Conservation (phyloP, 2,329 filamentous ascomycete genomes). For the Beauveria sp. region DNA sequence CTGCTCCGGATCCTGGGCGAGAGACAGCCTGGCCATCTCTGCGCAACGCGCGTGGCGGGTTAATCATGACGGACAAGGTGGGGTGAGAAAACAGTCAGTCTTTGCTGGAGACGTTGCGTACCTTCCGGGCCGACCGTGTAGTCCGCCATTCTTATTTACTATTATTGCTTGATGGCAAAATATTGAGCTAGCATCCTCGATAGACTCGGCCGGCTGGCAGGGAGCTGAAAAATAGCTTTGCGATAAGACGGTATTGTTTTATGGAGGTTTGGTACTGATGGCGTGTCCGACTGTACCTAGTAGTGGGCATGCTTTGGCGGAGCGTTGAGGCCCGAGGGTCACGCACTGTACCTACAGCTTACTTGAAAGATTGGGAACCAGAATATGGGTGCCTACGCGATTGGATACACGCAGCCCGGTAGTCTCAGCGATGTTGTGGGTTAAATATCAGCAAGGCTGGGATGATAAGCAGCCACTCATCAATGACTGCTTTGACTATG, state of each 20-base stretch:
- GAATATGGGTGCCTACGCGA: neutral
- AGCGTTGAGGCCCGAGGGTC: neutral
- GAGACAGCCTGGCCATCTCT: conserved; percentile 36
- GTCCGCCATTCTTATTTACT: conserved; percentile 25
- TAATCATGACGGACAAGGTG: neutral
- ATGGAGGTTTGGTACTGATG: conserved; percentile 7
- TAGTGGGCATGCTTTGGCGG: neutral
- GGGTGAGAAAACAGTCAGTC: neutral
- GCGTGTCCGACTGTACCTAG: neutral
- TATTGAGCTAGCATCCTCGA: conserved; percentile 10
- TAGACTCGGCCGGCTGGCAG: neutral
- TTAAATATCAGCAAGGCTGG: neutral
- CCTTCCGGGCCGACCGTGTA: conserved; percentile 29
- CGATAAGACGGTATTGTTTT: neutral
- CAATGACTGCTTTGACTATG: neutral
- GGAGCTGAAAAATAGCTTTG: neutral
- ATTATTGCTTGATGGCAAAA: neutral
- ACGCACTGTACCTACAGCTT: neutral
- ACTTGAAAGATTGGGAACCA: neutral
- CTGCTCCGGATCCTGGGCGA: conserved; percentile 26
- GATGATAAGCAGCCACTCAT: neutral
- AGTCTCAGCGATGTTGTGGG: neutral
- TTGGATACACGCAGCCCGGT: neutral
- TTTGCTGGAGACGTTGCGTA: conserved; percentile 14
- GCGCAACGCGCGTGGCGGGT: conserved; percentile 5